Conservation (phyloP, 805 yeast genomes). For the Peterozyma xylosa region DNA sequence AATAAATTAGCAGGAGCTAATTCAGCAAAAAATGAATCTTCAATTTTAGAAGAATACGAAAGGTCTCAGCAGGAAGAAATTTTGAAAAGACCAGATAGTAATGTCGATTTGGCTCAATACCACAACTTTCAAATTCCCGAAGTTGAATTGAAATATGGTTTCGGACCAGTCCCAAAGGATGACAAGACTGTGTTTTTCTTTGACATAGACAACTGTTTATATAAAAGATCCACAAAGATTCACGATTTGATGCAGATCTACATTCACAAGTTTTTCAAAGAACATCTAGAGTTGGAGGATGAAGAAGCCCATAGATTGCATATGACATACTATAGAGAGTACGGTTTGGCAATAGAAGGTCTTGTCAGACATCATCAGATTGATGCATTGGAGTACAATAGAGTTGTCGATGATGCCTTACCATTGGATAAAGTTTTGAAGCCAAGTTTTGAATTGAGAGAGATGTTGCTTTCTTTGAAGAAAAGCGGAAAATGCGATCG, state of each 20-base stretch:
- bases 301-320: constrained; percentile 73
- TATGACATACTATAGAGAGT: constrained; percentile 68
- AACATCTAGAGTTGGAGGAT: constrained; percentile 50
- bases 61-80: background rate
- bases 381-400: constrained; percentile 84
- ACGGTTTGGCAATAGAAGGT: constrained; percentile 93
- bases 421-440: constrained; percentile 74
- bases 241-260: constrained; percentile 84
- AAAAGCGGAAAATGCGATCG: constrained; percentile 49
- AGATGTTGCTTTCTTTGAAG: constrained; percentile 39
- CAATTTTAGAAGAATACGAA: constrained; percentile 1
- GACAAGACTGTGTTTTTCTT: constrained; percentile 53
- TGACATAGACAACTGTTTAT: constrained; percentile 91
- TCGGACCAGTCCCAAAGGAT: constrained; percentile 19
- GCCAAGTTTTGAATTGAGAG: constrained; percentile 51
- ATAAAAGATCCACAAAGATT: constrained; percentile 64
- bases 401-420: constrained; percentile 84
- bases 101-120: constrained; percentile 1
- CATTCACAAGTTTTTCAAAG: constrained; percentile 75
- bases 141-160: constrained; percentile 18
- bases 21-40: constrained; percentile 1
- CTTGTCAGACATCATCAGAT: constrained; percentile 62
- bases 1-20: constrained; percentile 1
- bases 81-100: constrained; percentile 7
- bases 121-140: constrained; percentile 13